These are phyloP conservation scores for Hymenoscyphus fraxineus DNA, from an alignment of 2,329 filamentous ascomycete species.

Conservation along the genomic window DNA sequence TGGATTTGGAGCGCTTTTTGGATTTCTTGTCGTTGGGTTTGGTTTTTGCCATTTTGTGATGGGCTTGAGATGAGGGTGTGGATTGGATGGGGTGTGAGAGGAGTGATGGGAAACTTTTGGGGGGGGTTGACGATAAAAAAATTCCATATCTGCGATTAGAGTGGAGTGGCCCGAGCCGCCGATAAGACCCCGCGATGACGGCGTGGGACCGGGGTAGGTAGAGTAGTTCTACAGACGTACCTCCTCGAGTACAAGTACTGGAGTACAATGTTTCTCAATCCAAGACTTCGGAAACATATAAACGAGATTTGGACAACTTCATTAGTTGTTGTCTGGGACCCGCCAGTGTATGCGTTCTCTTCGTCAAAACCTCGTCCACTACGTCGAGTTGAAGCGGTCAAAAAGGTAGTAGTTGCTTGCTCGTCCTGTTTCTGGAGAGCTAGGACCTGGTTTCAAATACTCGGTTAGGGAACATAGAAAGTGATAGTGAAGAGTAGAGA, in stretches of 20 bases:
- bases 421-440: too few species aligned
- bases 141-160: neutral
- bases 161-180: neutral
- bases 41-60: conserved; percentile 33
- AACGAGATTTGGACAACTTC: neutral
- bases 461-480: too few species aligned
- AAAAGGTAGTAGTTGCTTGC: too few species aligned
- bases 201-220: neutral
- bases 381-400: too few species aligned
- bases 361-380: too few species aligned
- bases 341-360: too few species aligned
- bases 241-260: neutral
- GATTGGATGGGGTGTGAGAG: neutral
- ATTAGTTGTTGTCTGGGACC: too few species aligned
- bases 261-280: neutral
- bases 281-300: neutral
- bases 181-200: conserved; percentile 9
- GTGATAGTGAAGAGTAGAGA: too few species aligned
- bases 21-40: conserved; percentile 33
- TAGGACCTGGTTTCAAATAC: too few species aligned
- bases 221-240: neutral
- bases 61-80: conserved; percentile 1
- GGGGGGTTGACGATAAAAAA: neutral
- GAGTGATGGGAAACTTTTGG: neutral
- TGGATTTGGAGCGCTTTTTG: conserved; percentile 29